phyloP scores from a whole-genome alignment of 345 rosid genomes.

The Reutealis trisperma region DNA sequence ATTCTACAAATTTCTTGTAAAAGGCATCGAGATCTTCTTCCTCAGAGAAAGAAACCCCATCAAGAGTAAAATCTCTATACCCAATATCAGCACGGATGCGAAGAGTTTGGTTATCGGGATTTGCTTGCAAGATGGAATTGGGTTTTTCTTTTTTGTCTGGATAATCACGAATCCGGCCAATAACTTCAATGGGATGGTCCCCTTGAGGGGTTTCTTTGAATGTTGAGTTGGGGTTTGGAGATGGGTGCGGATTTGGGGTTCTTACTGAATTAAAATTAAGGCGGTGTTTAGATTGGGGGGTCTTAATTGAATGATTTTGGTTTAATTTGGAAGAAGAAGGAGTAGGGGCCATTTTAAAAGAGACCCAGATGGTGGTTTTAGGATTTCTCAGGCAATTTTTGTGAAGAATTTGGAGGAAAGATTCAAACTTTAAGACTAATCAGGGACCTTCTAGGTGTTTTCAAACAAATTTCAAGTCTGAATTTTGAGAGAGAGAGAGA shows the following conservation, averaged over 20 bases:
- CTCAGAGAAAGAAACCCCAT: conserved; percentile 83
- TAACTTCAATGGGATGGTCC: conserved; percentile 90
- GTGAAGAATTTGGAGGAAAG: not conserved
- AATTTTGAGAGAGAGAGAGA: not conserved
- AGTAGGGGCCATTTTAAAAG: conserved; percentile 68
- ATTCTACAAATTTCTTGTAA: conserved; percentile 70
- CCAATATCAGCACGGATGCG: conserved; percentile 84
- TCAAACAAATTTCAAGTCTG: not conserved
- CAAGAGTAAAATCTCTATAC: conserved; percentile 86
- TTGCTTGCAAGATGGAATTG: conserved; percentile 51
- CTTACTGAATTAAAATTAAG: conserved; percentile 52
- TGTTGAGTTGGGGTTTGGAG: conserved; percentile 46
- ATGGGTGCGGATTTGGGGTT: conserved; percentile 39
- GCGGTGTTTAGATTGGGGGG: conserved; percentile 79
- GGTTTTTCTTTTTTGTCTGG: conserved; percentile 67
- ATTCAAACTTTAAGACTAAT: not conserved
- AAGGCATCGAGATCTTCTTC: conserved; percentile 70
- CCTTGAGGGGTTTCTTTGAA: conserved; percentile 48
- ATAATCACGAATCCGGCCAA: conserved; percentile 71
- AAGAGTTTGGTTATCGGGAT: conserved; percentile 56
- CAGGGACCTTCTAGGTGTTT: not conserved
- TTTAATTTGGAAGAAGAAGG: conserved; percentile 57
- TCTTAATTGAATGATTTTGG: conserved; percentile 40
- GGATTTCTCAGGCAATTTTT: not conserved
- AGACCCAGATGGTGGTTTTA: not conserved